Evolutionary conservation across 768 basidiomycete species (phyloP).

Genomic region (Trametes punicea): DNA sequence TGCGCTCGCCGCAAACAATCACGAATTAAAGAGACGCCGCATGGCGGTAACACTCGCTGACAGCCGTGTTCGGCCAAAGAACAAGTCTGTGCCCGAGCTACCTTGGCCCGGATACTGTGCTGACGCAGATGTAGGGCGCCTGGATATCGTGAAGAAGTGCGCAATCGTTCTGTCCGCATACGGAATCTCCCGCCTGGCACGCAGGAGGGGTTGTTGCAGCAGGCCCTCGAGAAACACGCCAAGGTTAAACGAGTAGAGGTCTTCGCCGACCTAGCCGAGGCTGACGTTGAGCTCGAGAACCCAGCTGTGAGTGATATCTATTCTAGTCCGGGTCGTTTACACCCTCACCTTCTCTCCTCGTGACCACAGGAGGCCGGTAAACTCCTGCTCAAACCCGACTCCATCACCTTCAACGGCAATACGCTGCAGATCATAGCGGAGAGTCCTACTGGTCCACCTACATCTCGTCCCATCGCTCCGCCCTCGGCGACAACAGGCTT

Average conservation of each 20-base stretch:
- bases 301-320: slow-evolving; percentile 48
- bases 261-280: slow-evolving; percentile 57
- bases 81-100: slow-evolving; percentile 19
- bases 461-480: slow-evolving; percentile 23
- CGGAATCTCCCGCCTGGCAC: slow-evolving; percentile 69
- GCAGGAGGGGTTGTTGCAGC: slow-evolving; percentile 91
- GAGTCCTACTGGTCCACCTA: slow-evolving; percentile 8
- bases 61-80: slow-evolving; percentile 41
- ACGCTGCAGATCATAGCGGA: slow-evolving; percentile 61
- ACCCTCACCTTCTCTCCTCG: not conserved
- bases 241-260: slow-evolving; percentile 73
- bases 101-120: not conserved
- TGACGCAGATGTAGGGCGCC: slow-evolving; percentile 6
- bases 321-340: not conserved
- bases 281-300: slow-evolving; percentile 62
- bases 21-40: slow-evolving; percentile 85
- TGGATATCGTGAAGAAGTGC: slow-evolving; percentile 48
- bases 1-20: slow-evolving; percentile 78
- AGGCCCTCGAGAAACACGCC: slow-evolving; percentile 76
- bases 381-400: slow-evolving; percentile 66
- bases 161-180: slow-evolving; percentile 72
- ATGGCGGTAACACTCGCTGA: slow-evolving; percentile 88
- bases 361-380: slow-evolving; percentile 84
- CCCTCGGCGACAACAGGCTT: slow-evolving; percentile 40
- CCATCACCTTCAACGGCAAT: slow-evolving; percentile 66